Base-by-base conservation (phyloP, 2,329 filamentous ascomycete species). In the Colletotrichum aenigma region DNA sequence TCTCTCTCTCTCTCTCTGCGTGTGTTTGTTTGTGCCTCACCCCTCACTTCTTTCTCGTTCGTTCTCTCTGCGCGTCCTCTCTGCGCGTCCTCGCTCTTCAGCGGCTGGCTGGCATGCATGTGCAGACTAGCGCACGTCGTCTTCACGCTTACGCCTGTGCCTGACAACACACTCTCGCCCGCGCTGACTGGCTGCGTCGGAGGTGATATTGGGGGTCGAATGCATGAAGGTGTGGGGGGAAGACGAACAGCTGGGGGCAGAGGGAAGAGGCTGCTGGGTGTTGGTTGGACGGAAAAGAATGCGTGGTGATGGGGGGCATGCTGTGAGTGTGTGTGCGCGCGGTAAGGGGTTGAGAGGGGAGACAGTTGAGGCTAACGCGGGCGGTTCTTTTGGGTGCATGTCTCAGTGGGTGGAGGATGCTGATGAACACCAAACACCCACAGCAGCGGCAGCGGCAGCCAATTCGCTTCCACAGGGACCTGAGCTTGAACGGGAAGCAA, bases 221-320 rank as follows among this genome's bases (percentile, higher is more conserved):
- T 74, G 72, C 67, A 74, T 74, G 52, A 76, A 21, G 24, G 43
- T 73, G 70, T 28, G 70, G 55, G 66, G 56, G 60, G 34, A 18
- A 13, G 26, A 34, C 38, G 36, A 66, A 26, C 34, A 68, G 34
- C n/a, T 38, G n/a, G 48, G 70, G 24, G 34, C 26, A 71, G 65
- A 58, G 52, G 55, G 21, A 32, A 73, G 61, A 70, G 60, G 66
- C 32, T 32, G 66, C 56, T 30, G 71, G 58, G 15, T 74, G 71
- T 74, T 70, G 66, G 71, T 70, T 70, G 66, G 71, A 65, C 48
- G 58, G 66, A 43, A 58, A 60, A 32, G 48, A 52, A 9, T 18
- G 21, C 12, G 32, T 38, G 65, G 30, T 38, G 58, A n/a, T 65
- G 66, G 15, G 15, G 30, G 26, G 34, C 24, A 32, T 61, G 28